phyloP scores from a whole-genome alignment of 768 basidiomycete genomes.

The Holtermanniella nyarrowii region DNA sequence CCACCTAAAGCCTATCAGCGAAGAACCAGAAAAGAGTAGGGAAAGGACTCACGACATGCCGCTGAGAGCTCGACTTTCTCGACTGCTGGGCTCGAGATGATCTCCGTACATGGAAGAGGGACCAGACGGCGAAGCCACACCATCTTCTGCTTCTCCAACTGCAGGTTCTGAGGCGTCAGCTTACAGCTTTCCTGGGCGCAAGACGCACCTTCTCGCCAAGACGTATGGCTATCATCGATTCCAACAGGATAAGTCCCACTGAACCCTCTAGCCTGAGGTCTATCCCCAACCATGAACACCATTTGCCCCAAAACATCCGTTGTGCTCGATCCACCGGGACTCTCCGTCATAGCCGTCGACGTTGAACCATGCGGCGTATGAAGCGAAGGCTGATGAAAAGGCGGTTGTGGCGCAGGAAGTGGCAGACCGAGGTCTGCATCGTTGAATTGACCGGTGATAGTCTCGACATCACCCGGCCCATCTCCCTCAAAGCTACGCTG shows the following conservation, averaged over 20 bases:
- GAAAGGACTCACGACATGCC: slow-evolving; percentile 18
- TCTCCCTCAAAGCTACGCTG: no score
- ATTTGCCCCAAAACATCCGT: slow-evolving; percentile 22
- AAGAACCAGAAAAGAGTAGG: neutral
- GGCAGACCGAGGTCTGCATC: slow-evolving; percentile 3
- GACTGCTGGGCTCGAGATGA: neutral
- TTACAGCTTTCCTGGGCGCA: no score
- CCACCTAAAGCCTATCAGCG: slow-evolving; percentile 18
- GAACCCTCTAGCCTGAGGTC: no score
- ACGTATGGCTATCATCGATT: no score
- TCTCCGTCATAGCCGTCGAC: slow-evolving; percentile 13
- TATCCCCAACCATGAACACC: slow-evolving; percentile 26
- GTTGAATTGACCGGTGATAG: neutral
- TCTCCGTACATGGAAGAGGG: no score
- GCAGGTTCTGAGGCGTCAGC: no score
- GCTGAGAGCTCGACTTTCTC: slow-evolving; percentile 13
- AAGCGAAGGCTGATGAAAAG: slow-evolving; percentile 17
- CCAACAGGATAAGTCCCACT: no score
- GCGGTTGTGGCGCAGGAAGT: slow-evolving; percentile 10
- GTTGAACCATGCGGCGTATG: slow-evolving; percentile 16
- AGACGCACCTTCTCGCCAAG: no score
- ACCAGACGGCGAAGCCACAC: no score
- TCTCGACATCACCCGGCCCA: neutral
- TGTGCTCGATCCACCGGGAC: slow-evolving; percentile 22
- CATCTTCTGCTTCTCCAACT: no score